These are phyloP conservation scores for Scedosporium minutisporum DNA, from an alignment of 2,329 filamentous ascomycete genomes.

Conservation along the genomic window DNA sequence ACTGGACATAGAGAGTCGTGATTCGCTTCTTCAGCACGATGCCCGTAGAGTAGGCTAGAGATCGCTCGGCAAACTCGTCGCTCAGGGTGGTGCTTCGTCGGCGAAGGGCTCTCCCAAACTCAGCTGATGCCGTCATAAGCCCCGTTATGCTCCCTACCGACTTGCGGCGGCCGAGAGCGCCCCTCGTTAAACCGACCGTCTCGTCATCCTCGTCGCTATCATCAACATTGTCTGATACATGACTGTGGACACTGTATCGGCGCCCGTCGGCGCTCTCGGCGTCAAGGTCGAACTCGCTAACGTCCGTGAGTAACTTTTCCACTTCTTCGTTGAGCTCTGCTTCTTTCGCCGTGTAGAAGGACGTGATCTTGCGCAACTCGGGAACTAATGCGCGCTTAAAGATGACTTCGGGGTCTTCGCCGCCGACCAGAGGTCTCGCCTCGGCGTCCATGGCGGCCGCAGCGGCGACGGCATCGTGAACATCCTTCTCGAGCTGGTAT, in stretches of 20 bases:
- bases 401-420: slow-evolving; percentile 66
- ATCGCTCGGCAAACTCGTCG: slow-evolving; percentile 72
- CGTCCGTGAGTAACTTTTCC: slow-evolving; percentile 64
- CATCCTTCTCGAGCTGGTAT: slow-evolving; percentile 83
- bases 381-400: slow-evolving; percentile 76
- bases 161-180: slow-evolving; percentile 25
- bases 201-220: slow-evolving; percentile 56
- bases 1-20: slow-evolving; percentile 76
- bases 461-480: slow-evolving; percentile 50
- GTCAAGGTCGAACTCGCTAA: slow-evolving; percentile 57
- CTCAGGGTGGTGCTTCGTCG: slow-evolving; percentile 58
- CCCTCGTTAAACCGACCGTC: slow-evolving; percentile 41
- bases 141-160: slow-evolving; percentile 26
- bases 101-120: slow-evolving; percentile 39
- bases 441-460: slow-evolving; percentile 61
- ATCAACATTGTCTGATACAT: slow-evolving; percentile 49
- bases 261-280: slow-evolving; percentile 28
- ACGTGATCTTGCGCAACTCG: slow-evolving; percentile 88
- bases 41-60: slow-evolving; percentile 53
- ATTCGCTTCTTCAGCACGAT: slow-evolving; percentile 91
- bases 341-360: slow-evolving; percentile 86
- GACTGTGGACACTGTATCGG: slow-evolving; percentile 28
- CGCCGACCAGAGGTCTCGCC: slow-evolving; percentile 69
- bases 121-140: slow-evolving; percentile 54
- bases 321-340: slow-evolving; percentile 76